phyloP scores from a whole-genome alignment of 1,284 basidiomycete genomes.

The Ganoderma sinense region DNA sequence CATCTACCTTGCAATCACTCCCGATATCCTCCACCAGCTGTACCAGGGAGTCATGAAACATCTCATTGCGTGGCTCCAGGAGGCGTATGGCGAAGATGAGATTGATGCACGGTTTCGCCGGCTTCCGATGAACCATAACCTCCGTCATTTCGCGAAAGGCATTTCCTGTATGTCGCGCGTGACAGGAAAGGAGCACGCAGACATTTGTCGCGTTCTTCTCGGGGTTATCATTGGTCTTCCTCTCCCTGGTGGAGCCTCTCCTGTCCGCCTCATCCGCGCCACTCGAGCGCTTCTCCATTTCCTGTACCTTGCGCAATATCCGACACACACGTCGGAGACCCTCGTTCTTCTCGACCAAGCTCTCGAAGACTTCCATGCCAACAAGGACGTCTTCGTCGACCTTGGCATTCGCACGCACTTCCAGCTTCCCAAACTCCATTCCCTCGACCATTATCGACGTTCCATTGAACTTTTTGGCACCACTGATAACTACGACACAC shows the following conservation, averaged over 20 bases:
- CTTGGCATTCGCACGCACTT: slow-evolving; percentile 37
- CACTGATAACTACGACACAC: slow-evolving; percentile 34
- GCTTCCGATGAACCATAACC: slow-evolving; percentile 44
- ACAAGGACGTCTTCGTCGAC: slow-evolving; percentile 39
- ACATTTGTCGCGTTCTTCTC: slow-evolving; percentile 31
- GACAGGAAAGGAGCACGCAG: slow-evolving; percentile 32
- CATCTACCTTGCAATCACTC: slow-evolving; percentile 33
- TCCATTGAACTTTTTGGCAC: slow-evolving; percentile 34
- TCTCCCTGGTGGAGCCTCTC: slow-evolving; percentile 14
- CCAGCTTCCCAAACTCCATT: slow-evolving; percentile 42
- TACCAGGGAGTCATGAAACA: slow-evolving; percentile 42
- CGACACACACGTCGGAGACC: slow-evolving; percentile 33
- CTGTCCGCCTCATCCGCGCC: slow-evolving; percentile 23
- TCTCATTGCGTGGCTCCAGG: slow-evolving; percentile 33
- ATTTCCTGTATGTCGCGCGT: slow-evolving; percentile 36
- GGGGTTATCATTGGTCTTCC: slow-evolving; percentile 28
- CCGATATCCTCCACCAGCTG: slow-evolving; percentile 38
- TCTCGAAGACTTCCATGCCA: slow-evolving; percentile 38
- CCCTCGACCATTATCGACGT: slow-evolving; percentile 34
- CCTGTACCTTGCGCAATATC: slow-evolving; percentile 37
- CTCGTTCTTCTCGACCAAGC: slow-evolving; percentile 34
- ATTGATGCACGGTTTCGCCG: slow-evolving; percentile 38
- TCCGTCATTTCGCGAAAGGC: slow-evolving; percentile 48
- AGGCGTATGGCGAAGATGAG: slow-evolving; percentile 12
- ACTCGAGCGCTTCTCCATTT: slow-evolving; percentile 36